Conservation (phyloP, 345 rosid species). For the Litchi chinensis region DNA sequence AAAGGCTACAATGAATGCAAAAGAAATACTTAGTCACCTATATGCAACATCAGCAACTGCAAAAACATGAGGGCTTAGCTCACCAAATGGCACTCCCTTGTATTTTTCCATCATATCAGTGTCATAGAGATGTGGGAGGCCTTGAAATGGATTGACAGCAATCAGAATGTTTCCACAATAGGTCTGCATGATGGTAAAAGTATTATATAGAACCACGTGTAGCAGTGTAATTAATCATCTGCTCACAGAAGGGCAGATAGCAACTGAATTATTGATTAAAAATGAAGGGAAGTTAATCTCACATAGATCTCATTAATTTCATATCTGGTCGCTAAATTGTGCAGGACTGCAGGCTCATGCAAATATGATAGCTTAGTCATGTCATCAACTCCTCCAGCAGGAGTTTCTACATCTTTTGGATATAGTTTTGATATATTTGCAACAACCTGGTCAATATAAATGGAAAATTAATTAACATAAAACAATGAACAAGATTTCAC, state of each 20-base stretch:
- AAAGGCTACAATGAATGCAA: background rate
- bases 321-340: constrained; percentile 68
- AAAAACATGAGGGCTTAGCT: constrained; percentile 76
- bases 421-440: constrained; percentile 52
- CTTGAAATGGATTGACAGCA: constrained; percentile 92
- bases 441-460: constrained; percentile 45
- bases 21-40: constrained; percentile 47
- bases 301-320: constrained; percentile 71
- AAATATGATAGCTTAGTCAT: constrained; percentile 82
- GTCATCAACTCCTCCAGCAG: constrained; percentile 81
- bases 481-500: background rate
- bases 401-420: constrained; percentile 68
- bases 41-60: constrained; percentile 82
- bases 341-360: constrained; percentile 86
- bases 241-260: constrained; percentile 25
- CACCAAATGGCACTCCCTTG: constrained; percentile 60
- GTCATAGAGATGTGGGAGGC: constrained; percentile 60
- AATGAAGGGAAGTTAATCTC: constrained; percentile 35
- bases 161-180: constrained; percentile 88
- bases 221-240: constrained; percentile 28
- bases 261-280: constrained; percentile 15
- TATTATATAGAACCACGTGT: constrained; percentile 37
- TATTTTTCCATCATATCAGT: constrained; percentile 58
- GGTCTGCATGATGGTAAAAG: constrained; percentile 68
- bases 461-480: background rate